phyloP scores from a whole-genome alignment of 2,329 filamentous ascomycete species.

The Fusarium sp. region DNA sequence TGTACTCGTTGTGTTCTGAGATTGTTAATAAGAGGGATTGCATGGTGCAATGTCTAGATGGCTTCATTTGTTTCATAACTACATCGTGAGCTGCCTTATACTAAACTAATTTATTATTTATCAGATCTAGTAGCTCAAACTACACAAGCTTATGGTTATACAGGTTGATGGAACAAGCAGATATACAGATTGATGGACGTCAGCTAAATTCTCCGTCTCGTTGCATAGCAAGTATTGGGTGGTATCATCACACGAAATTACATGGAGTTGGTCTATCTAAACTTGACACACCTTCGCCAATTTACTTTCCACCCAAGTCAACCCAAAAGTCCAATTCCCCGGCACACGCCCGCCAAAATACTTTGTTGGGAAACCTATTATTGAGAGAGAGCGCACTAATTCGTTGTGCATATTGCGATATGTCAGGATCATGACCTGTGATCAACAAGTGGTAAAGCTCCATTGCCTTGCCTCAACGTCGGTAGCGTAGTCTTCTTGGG shows the following conservation, averaged over 20 bases:
- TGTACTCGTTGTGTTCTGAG: too few species aligned
- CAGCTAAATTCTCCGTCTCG: not conserved
- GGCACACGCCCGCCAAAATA: accelerated
- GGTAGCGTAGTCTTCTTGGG: not conserved
- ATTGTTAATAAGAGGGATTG: too few species aligned
- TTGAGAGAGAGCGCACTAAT: not conserved
- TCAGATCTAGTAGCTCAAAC: too few species aligned
- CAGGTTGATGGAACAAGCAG: too few species aligned
- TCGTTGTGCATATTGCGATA: too few species aligned
- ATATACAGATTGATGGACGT: too few species aligned
- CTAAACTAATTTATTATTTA: too few species aligned
- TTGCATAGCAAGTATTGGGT: not conserved
- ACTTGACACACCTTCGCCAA: not conserved
- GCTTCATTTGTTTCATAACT: too few species aligned
- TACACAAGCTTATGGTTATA: too few species aligned
- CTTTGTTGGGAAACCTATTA: not conserved
- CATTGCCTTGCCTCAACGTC: not conserved
- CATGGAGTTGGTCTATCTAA: not conserved
- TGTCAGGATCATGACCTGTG: too few species aligned
- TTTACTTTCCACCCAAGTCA: not conserved
- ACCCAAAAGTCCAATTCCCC: not conserved
- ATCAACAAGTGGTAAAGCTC: not conserved
- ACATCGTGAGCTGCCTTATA: too few species aligned
- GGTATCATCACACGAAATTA: not conserved
- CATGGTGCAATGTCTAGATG: too few species aligned